Evolutionary conservation across 352 stramenopile genomes (phyloP), one percentile per base, ranked within the genome.

Genomic region (Pythium grandisporangium): DNA sequence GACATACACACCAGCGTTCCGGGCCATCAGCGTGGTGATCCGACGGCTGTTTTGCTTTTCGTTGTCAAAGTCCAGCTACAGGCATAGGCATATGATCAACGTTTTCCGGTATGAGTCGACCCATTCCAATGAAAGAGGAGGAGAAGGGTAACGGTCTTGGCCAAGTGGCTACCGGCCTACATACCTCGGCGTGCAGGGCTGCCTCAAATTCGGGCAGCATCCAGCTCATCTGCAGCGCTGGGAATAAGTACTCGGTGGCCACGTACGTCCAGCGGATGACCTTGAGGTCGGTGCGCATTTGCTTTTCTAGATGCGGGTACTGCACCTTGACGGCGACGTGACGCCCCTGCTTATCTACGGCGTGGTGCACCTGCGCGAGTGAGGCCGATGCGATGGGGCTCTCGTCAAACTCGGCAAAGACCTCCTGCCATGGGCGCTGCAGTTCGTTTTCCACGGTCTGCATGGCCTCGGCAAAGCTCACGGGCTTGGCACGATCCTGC

Each of bases 311-410:
- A 45, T 88, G 67, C 17, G 63, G 67, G 47, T 98, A 96, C 55
- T 99, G 96, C 13, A 98, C 77, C 66, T 99, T 99, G 38, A 99
- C 83, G 5, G 96, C 96, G 27, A 99, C 61, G 30, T 96, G 84
- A 23, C 75, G 69, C 1, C 88, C 90, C 35, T 82, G 51, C 29
- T 65, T 76, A 38, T 95, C 85, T 2, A 96, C 85, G n/a, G 95
- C 66, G 51, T 89, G 88, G 39, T 97, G 88, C 2, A 99, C 95
- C 55, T 99, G 95, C 11, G 95, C 96, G 6, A 99, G 70, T 27
- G 87, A 98, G 3, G 95, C 96, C 5, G 84, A 93, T 1, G 95
- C 96, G 42, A 99, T 86, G n/a, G 96, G 95, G 29, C 62, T 66
- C 17, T 61, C 53, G 27, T 98, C 82, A 55, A 99, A 97, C 21